Evolutionary conservation across 192 early-diverging fungal genomes (phyloP).

Genomic region (Mortierella hygrophila): DNA sequence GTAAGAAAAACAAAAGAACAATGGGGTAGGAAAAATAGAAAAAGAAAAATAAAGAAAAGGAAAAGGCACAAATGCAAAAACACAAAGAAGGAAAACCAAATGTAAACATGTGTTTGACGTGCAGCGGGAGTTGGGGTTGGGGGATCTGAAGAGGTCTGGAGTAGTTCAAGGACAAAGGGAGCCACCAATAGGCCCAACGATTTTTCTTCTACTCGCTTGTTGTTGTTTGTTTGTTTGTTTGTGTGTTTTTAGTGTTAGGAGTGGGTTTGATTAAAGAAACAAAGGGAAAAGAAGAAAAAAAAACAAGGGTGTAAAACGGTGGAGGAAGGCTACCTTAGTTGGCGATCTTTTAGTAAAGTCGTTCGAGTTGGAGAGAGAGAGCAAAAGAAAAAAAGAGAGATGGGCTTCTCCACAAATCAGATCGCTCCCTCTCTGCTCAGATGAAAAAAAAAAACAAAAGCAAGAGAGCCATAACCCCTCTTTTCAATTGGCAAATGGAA

Average conservation of each 20-base stretch:
- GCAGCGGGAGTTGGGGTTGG: not conserved
- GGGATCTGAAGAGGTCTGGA: not conserved
- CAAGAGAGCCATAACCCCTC: not conserved
- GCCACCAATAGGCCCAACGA: not conserved
- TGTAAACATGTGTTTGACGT: not conserved
- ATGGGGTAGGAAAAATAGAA: not conserved
- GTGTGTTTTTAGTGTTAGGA: not conserved
- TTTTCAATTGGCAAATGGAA: not conserved
- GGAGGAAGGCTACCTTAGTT: not conserved
- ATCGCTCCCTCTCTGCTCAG: slow-evolving; percentile 1
- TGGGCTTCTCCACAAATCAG: slow-evolving; percentile 3
- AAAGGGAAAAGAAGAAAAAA: not conserved
- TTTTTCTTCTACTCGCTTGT: not conserved
- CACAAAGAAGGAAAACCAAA: not conserved
- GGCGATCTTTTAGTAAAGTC: not conserved
- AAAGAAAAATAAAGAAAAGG: not conserved
- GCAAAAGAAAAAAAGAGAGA: not conserved
- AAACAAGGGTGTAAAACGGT: not conserved
- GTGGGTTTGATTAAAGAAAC: not conserved
- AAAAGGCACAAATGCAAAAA: not conserved
- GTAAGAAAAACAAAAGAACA: not conserved
- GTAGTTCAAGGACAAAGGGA: not conserved
- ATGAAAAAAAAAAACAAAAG: not conserved
- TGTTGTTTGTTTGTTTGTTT: not conserved
- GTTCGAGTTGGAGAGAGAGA: no score